Conservation (phyloP, 306 rosid species). For the Dryas drummondii region DNA sequence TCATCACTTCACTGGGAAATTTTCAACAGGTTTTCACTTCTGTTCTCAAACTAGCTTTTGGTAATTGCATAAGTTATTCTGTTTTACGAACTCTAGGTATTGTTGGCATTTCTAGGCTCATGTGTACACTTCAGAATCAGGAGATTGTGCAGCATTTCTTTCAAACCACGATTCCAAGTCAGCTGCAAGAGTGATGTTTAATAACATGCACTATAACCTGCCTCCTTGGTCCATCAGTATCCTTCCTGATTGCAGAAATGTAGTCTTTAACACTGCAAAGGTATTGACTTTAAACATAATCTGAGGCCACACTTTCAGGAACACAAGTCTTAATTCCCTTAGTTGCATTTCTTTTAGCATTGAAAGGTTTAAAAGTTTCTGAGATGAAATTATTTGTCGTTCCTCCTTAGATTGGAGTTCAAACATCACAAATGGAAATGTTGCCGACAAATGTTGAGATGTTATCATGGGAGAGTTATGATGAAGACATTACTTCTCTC, state of each 20-base stretch:
- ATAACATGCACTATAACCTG: conserved; percentile 90
- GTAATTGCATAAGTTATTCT: conserved; percentile 11
- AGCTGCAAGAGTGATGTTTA: conserved; percentile 85
- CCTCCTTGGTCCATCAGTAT: conserved; percentile 99
- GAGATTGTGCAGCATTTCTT: conserved; percentile 91
- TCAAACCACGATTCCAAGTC: conserved; percentile 72
- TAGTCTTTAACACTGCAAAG: conserved; percentile 90
- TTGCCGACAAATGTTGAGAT: conserved; percentile 63
- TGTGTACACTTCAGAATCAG: conserved; percentile 75
- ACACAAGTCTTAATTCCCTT: conserved; percentile 8
- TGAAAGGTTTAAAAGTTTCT: conserved; percentile 12
- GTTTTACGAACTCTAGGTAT: conserved; percentile 31
- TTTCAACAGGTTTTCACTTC: conserved; percentile 71
- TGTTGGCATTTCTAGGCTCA: conserved; percentile 59
- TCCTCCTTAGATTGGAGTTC: conserved; percentile 84
- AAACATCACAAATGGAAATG: conserved; percentile 95
- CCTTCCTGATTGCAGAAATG: conserved; percentile 96
- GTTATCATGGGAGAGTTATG: conserved; percentile 85
- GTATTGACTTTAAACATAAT: conserved; percentile 33
- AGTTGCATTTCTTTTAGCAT: conserved; percentile 6
- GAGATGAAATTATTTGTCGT: conserved; percentile 11
- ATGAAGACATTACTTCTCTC: conserved; percentile 70
- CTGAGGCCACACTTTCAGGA: conserved; percentile 10
- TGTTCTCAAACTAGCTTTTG: conserved; percentile 12
- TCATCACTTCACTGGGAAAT: conserved; percentile 79